phyloP scores from a whole-genome alignment of 2,329 filamentous ascomycete species.

The Rosellinia necatrix region DNA sequence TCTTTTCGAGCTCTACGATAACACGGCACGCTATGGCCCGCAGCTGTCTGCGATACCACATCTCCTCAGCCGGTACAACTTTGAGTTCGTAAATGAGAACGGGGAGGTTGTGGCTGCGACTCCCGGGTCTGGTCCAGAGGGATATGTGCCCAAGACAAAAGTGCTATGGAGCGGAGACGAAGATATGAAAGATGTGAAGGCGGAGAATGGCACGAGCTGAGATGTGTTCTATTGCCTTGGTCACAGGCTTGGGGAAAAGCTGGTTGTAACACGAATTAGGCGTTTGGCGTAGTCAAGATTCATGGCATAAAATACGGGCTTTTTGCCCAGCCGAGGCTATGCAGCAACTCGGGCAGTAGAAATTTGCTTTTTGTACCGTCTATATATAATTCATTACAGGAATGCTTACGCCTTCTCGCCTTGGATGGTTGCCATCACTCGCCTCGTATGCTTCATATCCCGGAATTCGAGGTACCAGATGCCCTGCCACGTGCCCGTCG shows the following conservation, averaged over 20 bases:
- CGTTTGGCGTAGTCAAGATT: constrained; percentile 29
- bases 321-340: constrained; percentile 1
- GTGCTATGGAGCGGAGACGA: constrained; percentile 67
- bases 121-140: constrained; percentile 69
- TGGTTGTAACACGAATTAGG: constrained; percentile 18
- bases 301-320: constrained; percentile 13
- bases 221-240: neutral
- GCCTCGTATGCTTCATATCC: constrained; percentile 73
- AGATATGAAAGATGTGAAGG: constrained; percentile 55
- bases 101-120: constrained; percentile 86
- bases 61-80: constrained; percentile 92
- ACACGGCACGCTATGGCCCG: constrained; percentile 90
- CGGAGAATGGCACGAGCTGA: constrained; percentile 34
- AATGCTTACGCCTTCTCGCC: constrained; percentile 67
- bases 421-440: constrained; percentile 91
- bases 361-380: neutral
- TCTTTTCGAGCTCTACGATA: constrained; percentile 97
- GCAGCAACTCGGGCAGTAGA: neutral
- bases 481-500: constrained; percentile 77
- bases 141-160: constrained; percentile 66
- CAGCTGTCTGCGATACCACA: constrained; percentile 97
- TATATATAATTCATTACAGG: neutral
- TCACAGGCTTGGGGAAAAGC: constrained; percentile 4
- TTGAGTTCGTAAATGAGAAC: constrained; percentile 94
- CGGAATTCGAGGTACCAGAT: constrained; percentile 97